phyloP scores from a whole-genome alignment of 495 filamentous ascomycete species.

The Thermochaetoides thermophila region DNA sequence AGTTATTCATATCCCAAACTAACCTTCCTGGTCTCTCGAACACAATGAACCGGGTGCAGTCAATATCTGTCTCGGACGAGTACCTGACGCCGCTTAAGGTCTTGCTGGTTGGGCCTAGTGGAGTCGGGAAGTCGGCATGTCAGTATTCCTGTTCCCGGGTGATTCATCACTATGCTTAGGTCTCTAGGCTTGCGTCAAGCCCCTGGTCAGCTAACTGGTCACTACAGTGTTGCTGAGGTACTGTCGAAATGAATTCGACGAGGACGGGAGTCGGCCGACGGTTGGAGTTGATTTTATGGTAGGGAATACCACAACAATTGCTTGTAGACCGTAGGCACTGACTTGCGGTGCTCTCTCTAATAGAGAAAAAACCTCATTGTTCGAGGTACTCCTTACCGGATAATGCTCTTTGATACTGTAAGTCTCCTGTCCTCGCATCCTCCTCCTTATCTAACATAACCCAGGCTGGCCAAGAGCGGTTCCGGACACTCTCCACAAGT shows the following conservation, averaged over 20 bases:
- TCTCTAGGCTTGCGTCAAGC: not conserved
- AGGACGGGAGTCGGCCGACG: constrained; percentile 40
- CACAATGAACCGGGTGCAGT: no score
- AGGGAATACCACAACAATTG: no score
- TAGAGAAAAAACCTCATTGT: constrained; percentile 35
- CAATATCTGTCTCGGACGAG: constrained; percentile 37
- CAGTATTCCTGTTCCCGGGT: constrained; percentile 11
- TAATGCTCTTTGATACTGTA: constrained; percentile 46
- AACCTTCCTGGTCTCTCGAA: not conserved
- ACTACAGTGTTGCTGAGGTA: constrained; percentile 20
- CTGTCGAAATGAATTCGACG: constrained; percentile 47
- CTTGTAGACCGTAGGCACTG: no score
- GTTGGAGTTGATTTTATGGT: constrained; percentile 51
- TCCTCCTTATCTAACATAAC: no score
- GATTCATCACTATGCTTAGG: not conserved
- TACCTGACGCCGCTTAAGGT: constrained; percentile 36
- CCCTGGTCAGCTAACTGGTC: not conserved
- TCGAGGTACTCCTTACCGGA: constrained; percentile 37
- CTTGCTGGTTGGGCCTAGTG: constrained; percentile 37
- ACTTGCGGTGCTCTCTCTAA: no score
- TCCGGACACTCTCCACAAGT: constrained; percentile 43
- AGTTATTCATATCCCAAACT: no score
- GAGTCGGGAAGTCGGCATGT: constrained; percentile 40
- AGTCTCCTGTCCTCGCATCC: constrained; percentile 7
- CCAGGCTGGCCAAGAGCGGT: constrained; percentile 41